A percentile compares a stretch with the other conserved stretches of the same genome.
Conservation (phyloP, 2,329 filamentous ascomycete species). For the Aspergillus pseudoglaucus region DNA sequence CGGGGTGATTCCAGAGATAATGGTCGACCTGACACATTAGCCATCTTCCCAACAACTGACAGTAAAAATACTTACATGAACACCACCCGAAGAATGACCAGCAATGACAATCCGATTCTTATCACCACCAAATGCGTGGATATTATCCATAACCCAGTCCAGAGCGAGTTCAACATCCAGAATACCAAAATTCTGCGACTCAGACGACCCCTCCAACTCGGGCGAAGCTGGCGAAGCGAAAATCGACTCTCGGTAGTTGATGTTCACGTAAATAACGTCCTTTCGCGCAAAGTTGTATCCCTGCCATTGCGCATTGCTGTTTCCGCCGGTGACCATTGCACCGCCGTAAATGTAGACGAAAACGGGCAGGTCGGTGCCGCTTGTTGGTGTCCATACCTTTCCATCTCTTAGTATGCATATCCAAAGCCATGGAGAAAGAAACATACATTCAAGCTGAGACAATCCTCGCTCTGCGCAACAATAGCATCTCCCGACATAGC, state of each 20-base stretch:
- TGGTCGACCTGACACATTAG: slow-evolving; percentile 9
- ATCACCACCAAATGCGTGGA: slow-evolving; percentile 16
- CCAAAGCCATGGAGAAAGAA: neutral
- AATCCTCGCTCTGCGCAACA: slow-evolving; percentile 16
- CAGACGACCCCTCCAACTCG: slow-evolving; percentile 11
- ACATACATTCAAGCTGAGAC: slow-evolving; percentile 12
- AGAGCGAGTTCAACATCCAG: slow-evolving; percentile 15
- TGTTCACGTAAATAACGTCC: slow-evolving; percentile 17
- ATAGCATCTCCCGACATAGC: slow-evolving; percentile 16
- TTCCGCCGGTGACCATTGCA: slow-evolving; percentile 50
- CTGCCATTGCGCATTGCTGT: slow-evolving; percentile 18
- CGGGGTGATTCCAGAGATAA: slow-evolving; percentile 18
- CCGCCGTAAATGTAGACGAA: slow-evolving; percentile 54
- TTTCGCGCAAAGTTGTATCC: slow-evolving; percentile 16
- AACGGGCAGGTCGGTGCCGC: slow-evolving; percentile 10
- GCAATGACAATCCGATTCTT: slow-evolving; percentile 16
- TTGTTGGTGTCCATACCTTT: slow-evolving; percentile 13
- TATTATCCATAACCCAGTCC: slow-evolving; percentile 16
- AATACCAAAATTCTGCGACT: slow-evolving; percentile 18
- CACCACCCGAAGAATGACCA: slow-evolving; percentile 16
- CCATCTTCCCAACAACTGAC: neutral
- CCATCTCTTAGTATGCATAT: neutral
- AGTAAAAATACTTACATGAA: slow-evolving; percentile 3
- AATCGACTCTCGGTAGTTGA: slow-evolving; percentile 18
- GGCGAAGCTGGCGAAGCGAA: slow-evolving; percentile 16